A percentile compares a stretch with the other conserved stretches of the same genome.
phyloP scores from a whole-genome alignment of 805 yeast genomes.

The Vanderwaltozyma polyspora region DNA sequence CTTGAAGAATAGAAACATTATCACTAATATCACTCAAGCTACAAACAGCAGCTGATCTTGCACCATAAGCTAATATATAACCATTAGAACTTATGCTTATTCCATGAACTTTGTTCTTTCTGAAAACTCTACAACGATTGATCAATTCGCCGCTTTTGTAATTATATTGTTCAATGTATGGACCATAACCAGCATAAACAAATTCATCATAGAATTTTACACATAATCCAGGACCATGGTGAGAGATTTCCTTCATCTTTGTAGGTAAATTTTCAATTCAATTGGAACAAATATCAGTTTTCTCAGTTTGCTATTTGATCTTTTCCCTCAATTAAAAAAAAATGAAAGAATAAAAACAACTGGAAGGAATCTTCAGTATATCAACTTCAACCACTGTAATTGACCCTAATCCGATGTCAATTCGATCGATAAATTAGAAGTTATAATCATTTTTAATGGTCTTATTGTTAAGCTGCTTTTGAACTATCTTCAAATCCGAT shows the following conservation, averaged over 20 bases:
- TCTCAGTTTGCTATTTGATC: too few relatives aligned
- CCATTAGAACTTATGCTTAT: slow-evolving; percentile 34
- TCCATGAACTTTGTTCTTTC: slow-evolving; percentile 77
- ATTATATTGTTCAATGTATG: slow-evolving; percentile 45
- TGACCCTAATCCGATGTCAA: too few relatives aligned
- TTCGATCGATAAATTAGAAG: too few relatives aligned
- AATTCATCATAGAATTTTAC: slow-evolving; percentile 30
- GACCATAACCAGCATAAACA: slow-evolving; percentile 62
- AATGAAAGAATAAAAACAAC: too few relatives aligned
- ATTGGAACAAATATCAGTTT: background rate
- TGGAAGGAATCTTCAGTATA: too few relatives aligned
- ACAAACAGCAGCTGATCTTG: slow-evolving; percentile 48
- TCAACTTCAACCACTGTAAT: too few relatives aligned
- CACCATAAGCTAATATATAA: slow-evolving; percentile 49
- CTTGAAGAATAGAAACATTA: slow-evolving; percentile 7
- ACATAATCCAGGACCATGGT: slow-evolving; percentile 63
- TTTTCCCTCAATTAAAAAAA: too few relatives aligned
- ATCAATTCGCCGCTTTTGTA: slow-evolving; percentile 31
- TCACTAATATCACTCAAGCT: slow-evolving; percentile 23
- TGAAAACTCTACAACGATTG: slow-evolving; percentile 38
- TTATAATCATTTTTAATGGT: too few relatives aligned
- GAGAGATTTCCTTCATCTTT: slow-evolving; percentile 14
- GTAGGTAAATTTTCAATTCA: background rate
- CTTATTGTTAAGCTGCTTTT: too few relatives aligned
- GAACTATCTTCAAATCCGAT: too few relatives aligned